A percentile compares a stretch with the other conserved stretches of the same genome.
phyloP scores from a whole-genome alignment of 2,329 filamentous ascomycete genomes.

The Zymoseptoria ardabiliae region DNA sequence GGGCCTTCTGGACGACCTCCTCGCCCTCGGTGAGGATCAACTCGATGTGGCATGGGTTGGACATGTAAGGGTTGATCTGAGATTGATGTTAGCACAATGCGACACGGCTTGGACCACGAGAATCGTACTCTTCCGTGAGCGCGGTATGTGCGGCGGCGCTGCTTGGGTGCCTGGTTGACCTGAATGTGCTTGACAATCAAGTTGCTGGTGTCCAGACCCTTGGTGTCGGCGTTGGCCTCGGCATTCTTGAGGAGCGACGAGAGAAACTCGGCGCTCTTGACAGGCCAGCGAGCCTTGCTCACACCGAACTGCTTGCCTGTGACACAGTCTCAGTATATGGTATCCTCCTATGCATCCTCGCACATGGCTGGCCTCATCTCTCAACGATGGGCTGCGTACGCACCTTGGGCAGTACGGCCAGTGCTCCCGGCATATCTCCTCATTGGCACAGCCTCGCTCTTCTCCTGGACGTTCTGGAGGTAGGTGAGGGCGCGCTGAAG shows the following conservation, averaged over 20 bases:
- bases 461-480: constrained; percentile 95
- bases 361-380: constrained; percentile 27
- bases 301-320: constrained; percentile 98
- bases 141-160: constrained; percentile 98
- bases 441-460: constrained; percentile 97
- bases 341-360: constrained; percentile 31
- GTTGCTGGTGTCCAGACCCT: constrained; percentile 95
- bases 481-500: constrained; percentile 88
- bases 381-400: constrained; percentile 41
- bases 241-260: constrained; percentile 96
- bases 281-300: constrained; percentile 94
- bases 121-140: constrained; percentile 96
- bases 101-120: not conserved
- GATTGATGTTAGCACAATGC: constrained; percentile 1
- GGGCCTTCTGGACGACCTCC: constrained; percentile 89
- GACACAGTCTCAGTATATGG: constrained; percentile 26
- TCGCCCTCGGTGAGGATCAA: constrained; percentile 97
- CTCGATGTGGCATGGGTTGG: constrained; percentile 99
- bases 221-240: constrained; percentile 92
- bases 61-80: constrained; percentile 99
- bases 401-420: constrained; percentile 96
- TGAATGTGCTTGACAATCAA: constrained; percentile 99
- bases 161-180: constrained; percentile 99
- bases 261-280: constrained; percentile 98
- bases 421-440: constrained; percentile 93